Conservation (phyloP, 2,329 filamentous ascomycete genomes). For the Celoporthe dispersa region DNA sequence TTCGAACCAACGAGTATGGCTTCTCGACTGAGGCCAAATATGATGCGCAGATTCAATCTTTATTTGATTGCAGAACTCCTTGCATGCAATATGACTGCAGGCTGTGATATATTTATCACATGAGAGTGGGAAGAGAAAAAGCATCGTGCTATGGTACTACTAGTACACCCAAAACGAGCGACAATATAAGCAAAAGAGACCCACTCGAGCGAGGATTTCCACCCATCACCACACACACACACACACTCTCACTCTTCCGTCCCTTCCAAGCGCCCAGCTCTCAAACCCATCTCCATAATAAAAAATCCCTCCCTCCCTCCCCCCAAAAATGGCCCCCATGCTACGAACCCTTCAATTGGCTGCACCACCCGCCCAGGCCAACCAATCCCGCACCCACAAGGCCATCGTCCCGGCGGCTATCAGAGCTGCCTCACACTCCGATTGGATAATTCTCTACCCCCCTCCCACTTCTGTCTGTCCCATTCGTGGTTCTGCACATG, state of each 20-base stretch:
- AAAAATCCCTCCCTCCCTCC: background rate
- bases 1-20: background rate
- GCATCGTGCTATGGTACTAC: too few species aligned
- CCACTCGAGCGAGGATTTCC: background rate
- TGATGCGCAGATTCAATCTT: too few species aligned
- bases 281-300: background rate
- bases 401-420: constrained; percentile 1
- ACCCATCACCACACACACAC: constrained; percentile 7
- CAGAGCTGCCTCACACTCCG: constrained; percentile 23
- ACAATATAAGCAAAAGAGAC: background rate
- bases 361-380: constrained; percentile 16
- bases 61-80: too few species aligned
- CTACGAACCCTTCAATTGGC: constrained; percentile 3
- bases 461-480: constrained; percentile 19
- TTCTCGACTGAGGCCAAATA: background rate
- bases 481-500: constrained; percentile 24
- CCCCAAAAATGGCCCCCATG: background rate
- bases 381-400: constrained; percentile 4
- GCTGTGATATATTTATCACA: too few species aligned
- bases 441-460: constrained; percentile 24
- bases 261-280: background rate
- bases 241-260: background rate
- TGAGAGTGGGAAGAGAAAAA: background rate
- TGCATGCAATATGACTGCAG: too few species aligned
- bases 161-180: too few species aligned